These are phyloP conservation scores for Cucumis melo DNA, from an alignment of 306 rosid genomes.

Conservation along the genomic window DNA sequence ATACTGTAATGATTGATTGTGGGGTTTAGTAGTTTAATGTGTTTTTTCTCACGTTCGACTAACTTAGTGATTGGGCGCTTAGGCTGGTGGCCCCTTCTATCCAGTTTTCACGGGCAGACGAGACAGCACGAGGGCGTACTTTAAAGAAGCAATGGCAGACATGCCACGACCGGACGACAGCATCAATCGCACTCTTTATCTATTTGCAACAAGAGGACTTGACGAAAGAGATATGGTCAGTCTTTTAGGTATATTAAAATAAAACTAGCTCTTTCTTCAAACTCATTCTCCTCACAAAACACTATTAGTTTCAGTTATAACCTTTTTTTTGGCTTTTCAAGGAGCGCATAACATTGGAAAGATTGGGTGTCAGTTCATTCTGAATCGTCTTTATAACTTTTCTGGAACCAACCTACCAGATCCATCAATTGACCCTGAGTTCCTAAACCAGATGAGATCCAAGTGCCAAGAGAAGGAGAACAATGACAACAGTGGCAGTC, in stretches of 20 bases:
- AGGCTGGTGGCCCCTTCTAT: slow-evolving; percentile 89
- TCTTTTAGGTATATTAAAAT: slow-evolving; percentile 45
- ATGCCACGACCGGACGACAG: slow-evolving; percentile 63
- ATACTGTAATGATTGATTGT: too few relatives aligned
- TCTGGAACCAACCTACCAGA: slow-evolving; percentile 56
- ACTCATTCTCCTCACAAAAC: neutral
- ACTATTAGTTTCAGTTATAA: neutral
- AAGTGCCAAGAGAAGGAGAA: slow-evolving; percentile 23
- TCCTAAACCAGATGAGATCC: slow-evolving; percentile 37
- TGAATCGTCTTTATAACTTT: slow-evolving; percentile 48
- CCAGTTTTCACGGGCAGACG: slow-evolving; percentile 62
- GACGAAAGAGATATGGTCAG: slow-evolving; percentile 73
- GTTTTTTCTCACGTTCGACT: neutral
- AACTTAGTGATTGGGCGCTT: neutral
- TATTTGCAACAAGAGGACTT: slow-evolving; percentile 54
- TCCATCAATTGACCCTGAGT: slow-evolving; percentile 44
- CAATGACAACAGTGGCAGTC: neutral
- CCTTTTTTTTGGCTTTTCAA: slow-evolving; percentile 14
- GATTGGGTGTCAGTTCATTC: slow-evolving; percentile 61
- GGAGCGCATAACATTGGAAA: slow-evolving; percentile 83
- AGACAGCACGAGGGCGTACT: slow-evolving; percentile 50
- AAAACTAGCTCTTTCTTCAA: neutral
- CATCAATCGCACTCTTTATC: slow-evolving; percentile 40
- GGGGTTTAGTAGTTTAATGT: neutral
- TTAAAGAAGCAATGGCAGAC: slow-evolving; percentile 34